Base-by-base conservation (phyloP, 2,329 filamentous ascomycete genomes). In the Dactylellina drechsleri region DNA sequence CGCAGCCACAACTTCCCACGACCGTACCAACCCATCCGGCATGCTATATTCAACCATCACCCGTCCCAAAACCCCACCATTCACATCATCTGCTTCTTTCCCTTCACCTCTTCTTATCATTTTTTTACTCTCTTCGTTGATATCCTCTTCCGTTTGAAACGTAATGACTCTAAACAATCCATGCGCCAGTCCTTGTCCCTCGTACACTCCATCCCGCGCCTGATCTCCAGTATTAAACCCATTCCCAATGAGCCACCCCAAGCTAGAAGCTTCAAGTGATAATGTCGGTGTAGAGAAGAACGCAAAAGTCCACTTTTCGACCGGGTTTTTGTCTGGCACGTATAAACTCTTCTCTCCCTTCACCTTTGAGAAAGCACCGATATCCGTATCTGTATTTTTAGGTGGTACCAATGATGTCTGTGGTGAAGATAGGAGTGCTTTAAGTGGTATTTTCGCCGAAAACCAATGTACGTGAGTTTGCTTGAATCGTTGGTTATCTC, bases 231-330 rank as follows among this genome's bases (percentile, higher is more conserved):
- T 68, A 16, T 12, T 56, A 50, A 75, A 75, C 15, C 71, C 71
- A 4, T 59, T 59, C 5, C 64, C 64, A n/a, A 31, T 52, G 0
- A 23, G 7, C 10, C 57, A 15, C 1, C 71, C 71, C 3, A 67
- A 45, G 18, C 49, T 13, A 15, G 43, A 26, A 7, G 64, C 71
- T 41, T 75, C 71, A 7, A 75, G 52, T 0, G 64, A 64, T 40
- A 75, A 31, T 8, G 71, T 64, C n/a, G 71, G 71, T 1, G 71
- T 75, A 12, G 64, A 68, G 23, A 75, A 75, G 8, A 75, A 68
- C 5, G 71, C 58, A 5, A 58, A 49, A 16, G 71, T 75, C 64
- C 64, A 75, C 4, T 59, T 28, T 50, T 75, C 71, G 6, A 75
- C 57, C 4, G 64, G 58, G 5, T 58, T 59, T 23, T 40, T 67